Evolutionary conservation across 2,329 filamentous ascomycete species (phyloP), one percentile per base, ranked within the genome.

Genomic region (Myriosclerotinia curreyana): DNA sequence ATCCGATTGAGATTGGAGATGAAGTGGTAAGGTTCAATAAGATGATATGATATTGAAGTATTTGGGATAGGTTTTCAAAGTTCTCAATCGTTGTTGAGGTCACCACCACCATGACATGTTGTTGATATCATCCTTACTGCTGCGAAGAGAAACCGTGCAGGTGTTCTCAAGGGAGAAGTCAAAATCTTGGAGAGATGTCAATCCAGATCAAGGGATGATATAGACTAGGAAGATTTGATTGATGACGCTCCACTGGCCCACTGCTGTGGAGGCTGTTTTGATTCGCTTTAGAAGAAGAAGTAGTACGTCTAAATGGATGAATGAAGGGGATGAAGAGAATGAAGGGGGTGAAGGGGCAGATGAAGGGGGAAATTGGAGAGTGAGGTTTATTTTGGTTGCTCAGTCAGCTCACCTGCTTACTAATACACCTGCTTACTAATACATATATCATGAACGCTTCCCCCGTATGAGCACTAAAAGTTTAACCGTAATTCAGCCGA

Each of bases 401-500:
- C 14, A 25, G 51, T 53, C 51, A 53, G 34, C 34, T 55, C 42
- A 31, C 36, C 28, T 31, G 28, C 28, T 31, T 31, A 31, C 28
- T 31, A 31, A 31, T 31, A 31, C 28, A n/a, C n/a, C n/a, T n/a
- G n/a, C n/a, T n/a, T n/a, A 40, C 38, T 9, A 40, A 40, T 9
- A 40, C 14, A 40, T 40, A 40, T 50, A 28, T 25, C 3, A 49
- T 31, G n/a, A n/a, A n/a, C n/a, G n/a, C n/a, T 25, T 7, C 14
- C 12, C 14, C n/a, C 46, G 25, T 51, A 51, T 11, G 31, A 28
- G 28, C 8, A 42, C 53, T 55, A 55, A 56, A 34, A 34, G 5
- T 22, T 34, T 36, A 38, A 59, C 55, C 42, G 55, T 59, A 59
- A 59, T 59, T 59, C 48, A 49, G 42, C 55, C 55, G 55, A 28